A percentile compares a stretch with the other conserved stretches of the same genome.
Conservation (phyloP, 345 rosid species). For the Aquilaria sinensis region DNA sequence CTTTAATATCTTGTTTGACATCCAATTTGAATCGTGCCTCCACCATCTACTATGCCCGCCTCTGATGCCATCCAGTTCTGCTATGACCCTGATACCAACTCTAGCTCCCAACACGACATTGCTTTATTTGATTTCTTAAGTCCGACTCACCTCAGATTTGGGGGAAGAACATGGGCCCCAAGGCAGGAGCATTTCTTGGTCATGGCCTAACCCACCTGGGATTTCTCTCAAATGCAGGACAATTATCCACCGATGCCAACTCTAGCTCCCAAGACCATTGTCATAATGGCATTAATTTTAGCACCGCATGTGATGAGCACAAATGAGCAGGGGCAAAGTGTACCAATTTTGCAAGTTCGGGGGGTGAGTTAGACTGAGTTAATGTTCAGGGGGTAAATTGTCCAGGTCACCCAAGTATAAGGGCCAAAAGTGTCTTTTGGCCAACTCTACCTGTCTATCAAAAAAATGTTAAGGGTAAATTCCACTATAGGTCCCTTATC, state of each 20-base stretch:
- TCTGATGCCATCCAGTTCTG: slow-evolving; percentile 70
- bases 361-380: too few species aligned
- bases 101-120: slow-evolving; percentile 60
- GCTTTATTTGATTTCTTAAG: slow-evolving; percentile 50
- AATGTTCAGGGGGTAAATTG: too few species aligned
- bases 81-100: slow-evolving; percentile 67
- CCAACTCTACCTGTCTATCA: too few species aligned
- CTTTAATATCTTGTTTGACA: slow-evolving; percentile 86
- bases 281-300: too few species aligned
- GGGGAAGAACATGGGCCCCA: slow-evolving; percentile 42
- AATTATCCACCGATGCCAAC: slow-evolving; percentile 50
- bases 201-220: slow-evolving; percentile 95
- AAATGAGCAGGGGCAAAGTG: too few species aligned
- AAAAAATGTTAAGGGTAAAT: too few species aligned
- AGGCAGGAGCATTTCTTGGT: slow-evolving; percentile 64
- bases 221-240: slow-evolving; percentile 66
- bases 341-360: too few species aligned
- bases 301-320: too few species aligned
- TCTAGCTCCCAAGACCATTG: too few species aligned
- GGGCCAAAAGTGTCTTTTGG: too few species aligned
- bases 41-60: slow-evolving; percentile 71
- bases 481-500: too few species aligned
- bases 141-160: slow-evolving; percentile 44
- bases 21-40: slow-evolving; percentile 58
- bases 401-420: too few species aligned